phyloP scores from a whole-genome alignment of 106 monocot genomes.

The Allium fistulosum region DNA sequence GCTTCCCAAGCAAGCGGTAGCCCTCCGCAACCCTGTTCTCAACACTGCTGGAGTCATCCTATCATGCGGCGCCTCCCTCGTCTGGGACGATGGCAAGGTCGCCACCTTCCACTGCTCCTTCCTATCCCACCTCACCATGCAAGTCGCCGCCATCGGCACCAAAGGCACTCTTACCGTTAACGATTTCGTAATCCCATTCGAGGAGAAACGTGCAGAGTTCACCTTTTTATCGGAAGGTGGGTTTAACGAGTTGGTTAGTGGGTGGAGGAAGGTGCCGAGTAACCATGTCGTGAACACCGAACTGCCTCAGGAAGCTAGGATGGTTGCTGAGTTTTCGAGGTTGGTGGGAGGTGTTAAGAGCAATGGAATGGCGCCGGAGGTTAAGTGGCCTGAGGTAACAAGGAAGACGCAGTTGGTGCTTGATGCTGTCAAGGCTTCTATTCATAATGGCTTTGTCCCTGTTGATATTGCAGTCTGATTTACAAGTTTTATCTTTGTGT shows the following conservation, averaged over 20 bases:
- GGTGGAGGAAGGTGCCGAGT: conserved; percentile 36
- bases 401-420: conserved; percentile 24
- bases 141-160: conserved; percentile 37
- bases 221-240: conserved; percentile 19
- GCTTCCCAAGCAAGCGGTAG: conserved; percentile 52
- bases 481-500: no score
- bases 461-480: conserved; percentile 8
- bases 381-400: conserved; percentile 9
- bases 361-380: conserved; percentile 9
- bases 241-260: conserved; percentile 38
- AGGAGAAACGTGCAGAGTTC: conserved; percentile 39
- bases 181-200: conserved; percentile 62
- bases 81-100: conserved; percentile 53
- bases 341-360: conserved; percentile 35
- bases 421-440: conserved; percentile 18
- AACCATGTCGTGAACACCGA: conserved; percentile 44
- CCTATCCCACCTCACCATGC: conserved; percentile 49
- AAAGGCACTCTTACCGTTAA: conserved; percentile 43
- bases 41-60: conserved; percentile 57
- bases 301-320: conserved; percentile 65
- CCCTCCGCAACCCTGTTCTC: conserved; percentile 20
- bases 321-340: conserved; percentile 71
- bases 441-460: conserved; percentile 12
- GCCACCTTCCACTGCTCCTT: conserved; percentile 74
- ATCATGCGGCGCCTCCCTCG: conserved; percentile 43